These are phyloP conservation scores for Trichosanthes truncata DNA, from an alignment of 306 rosid genomes.

Conservation along the genomic window DNA sequence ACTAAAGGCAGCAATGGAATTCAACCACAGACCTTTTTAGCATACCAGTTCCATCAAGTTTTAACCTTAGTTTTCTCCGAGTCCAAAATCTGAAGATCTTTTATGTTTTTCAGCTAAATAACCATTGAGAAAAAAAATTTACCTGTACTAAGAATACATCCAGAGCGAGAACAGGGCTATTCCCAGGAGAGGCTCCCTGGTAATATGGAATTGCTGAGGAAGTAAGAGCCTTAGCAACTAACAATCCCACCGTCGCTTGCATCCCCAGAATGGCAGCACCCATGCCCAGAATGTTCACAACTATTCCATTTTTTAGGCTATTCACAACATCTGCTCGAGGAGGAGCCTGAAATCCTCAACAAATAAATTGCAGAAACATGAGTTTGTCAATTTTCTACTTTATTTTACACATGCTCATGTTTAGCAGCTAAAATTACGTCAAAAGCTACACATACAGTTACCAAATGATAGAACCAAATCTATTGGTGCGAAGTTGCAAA, in stretches of 20 bases:
- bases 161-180: constrained; percentile 85
- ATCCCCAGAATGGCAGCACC: constrained; percentile 96
- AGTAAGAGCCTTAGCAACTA: constrained; percentile 97
- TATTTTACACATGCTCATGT: not conserved
- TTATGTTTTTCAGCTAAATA: not conserved
- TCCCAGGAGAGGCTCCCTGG: constrained; percentile 78
- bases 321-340: constrained; percentile 95
- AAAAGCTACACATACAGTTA: not conserved
- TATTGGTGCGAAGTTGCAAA: not conserved
- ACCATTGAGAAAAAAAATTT: not conserved
- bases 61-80: not conserved
- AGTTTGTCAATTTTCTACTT: not conserved
- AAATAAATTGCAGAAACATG: not conserved
- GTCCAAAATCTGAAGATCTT: not conserved
- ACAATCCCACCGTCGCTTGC: constrained; percentile 89
- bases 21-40: not conserved
- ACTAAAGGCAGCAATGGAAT: not conserved
- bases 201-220: constrained; percentile 77
- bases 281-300: constrained; percentile 73
- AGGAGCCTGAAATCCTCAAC: constrained; percentile 61
- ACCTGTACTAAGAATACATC: constrained; percentile 99
- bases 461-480: not conserved
- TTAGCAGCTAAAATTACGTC: not conserved
- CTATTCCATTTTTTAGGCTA: constrained; percentile 71
- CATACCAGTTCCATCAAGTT: not conserved